phyloP scores from a whole-genome alignment of 352 stramenopile species.

The Pythium aristosporum region DNA sequence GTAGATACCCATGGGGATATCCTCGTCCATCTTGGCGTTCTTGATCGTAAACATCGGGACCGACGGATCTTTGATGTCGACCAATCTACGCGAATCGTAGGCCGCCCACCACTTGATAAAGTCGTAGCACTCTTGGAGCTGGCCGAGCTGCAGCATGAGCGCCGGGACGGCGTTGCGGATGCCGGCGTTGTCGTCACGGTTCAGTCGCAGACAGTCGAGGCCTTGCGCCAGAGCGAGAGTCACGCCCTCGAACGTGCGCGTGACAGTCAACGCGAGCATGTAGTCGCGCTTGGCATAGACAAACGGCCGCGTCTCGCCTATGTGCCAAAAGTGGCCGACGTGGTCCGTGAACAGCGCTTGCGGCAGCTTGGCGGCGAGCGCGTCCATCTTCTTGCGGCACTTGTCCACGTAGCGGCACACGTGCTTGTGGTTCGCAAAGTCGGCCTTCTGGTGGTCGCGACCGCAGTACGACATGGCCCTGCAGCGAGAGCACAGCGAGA shows the following conservation, averaged over 20 bases:
- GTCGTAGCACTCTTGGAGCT: constrained; percentile 25
- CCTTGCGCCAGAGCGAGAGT: background rate
- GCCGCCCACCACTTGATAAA: constrained; percentile 26
- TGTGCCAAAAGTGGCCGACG: background rate
- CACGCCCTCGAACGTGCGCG: background rate
- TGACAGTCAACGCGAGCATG: background rate
- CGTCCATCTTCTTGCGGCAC: background rate
- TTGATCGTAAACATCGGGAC: constrained; percentile 11
- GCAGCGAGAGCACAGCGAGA: constrained; percentile 19
- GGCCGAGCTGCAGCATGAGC: constrained; percentile 15
- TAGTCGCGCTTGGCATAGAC: background rate
- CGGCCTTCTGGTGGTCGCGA: constrained; percentile 12
- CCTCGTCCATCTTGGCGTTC: constrained; percentile 18
- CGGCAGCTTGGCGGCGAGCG: background rate
- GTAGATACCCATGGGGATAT: background rate
- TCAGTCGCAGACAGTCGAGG: background rate
- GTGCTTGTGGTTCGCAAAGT: constrained; percentile 16
- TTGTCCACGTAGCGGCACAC: constrained; percentile 4
- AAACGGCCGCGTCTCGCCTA: background rate
- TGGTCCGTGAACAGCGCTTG: background rate
- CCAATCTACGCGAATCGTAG: constrained; percentile 1
- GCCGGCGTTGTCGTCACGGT: constrained; percentile 12
- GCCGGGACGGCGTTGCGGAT: constrained; percentile 8
- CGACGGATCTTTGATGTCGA: background rate
- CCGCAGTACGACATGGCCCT: constrained; percentile 14